A percentile compares a stretch with the other conserved stretches of the same genome.
Evolutionary conservation across 2,329 filamentous ascomycete genomes (phyloP).

Genomic region (Colletotrichum sidae): DNA sequence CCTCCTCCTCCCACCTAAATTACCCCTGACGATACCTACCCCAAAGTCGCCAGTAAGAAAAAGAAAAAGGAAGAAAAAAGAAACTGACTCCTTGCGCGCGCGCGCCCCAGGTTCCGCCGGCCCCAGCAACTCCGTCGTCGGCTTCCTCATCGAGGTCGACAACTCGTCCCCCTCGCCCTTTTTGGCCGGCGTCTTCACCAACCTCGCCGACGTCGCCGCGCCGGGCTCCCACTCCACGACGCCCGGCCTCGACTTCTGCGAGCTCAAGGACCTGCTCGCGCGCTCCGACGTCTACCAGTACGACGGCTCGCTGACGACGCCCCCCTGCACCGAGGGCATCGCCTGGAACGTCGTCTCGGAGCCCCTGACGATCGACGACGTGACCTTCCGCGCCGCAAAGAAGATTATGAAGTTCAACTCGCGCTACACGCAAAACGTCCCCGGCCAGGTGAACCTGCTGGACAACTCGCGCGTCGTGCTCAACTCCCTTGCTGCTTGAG

Average conservation of each 20-base stretch:
- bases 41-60: neutral
- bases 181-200: constrained; percentile 50
- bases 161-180: constrained; percentile 41
- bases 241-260: constrained; percentile 54
- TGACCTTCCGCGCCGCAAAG: constrained; percentile 64
- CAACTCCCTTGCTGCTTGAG: constrained; percentile 14
- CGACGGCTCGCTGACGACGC: constrained; percentile 70
- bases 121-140: constrained; percentile 49
- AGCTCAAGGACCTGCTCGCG: constrained; percentile 50
- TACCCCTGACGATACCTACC: neutral
- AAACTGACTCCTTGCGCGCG: neutral
- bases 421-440: constrained; percentile 63
- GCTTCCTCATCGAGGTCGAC: constrained; percentile 50
- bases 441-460: constrained; percentile 58
- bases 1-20: neutral
- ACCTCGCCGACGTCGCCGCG: constrained; percentile 51
- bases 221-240: constrained; percentile 53
- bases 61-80: neutral
- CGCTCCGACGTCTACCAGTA: constrained; percentile 60
- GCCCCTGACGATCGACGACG: constrained; percentile 59
- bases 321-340: constrained; percentile 69
- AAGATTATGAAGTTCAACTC: constrained; percentile 66
- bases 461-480: constrained; percentile 24
- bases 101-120: constrained; percentile 41
- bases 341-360: constrained; percentile 63